Evolutionary conservation across 208 protist species (phyloP).

Genomic region (Naegleria fowleri): DNA sequence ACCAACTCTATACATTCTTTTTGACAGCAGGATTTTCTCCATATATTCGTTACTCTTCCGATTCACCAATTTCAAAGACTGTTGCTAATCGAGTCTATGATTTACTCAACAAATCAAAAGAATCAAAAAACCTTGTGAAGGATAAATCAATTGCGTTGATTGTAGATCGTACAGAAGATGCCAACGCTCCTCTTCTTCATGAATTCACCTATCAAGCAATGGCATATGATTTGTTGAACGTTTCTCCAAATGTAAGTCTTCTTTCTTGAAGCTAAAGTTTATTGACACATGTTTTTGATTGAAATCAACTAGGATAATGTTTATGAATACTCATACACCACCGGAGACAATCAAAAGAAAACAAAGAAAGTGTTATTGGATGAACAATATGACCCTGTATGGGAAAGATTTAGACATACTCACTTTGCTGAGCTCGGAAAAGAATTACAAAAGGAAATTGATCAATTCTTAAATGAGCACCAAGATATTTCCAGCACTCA

Average conservation of each 20-base stretch:
- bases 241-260: background rate
- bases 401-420: background rate
- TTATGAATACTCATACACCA: background rate
- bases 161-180: background rate
- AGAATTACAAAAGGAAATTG: background rate
- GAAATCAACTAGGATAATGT: background rate
- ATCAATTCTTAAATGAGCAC: background rate
- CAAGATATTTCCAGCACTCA: background rate
- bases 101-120: background rate
- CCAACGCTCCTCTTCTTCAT: conserved; percentile 38
- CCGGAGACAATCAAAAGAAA: background rate
- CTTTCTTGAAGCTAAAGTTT: background rate
- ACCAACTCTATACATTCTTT: background rate
- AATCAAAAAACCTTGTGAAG: background rate
- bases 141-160: background rate
- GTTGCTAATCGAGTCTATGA: background rate
- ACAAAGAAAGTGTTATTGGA: conserved; percentile 1
- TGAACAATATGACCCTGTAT: conserved; percentile 1
- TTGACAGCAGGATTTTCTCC: background rate
- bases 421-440: conserved; percentile 12
- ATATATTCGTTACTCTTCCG: background rate
- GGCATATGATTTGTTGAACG: conserved; percentile 26
- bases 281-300: background rate
- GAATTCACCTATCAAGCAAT: conserved; percentile 45
- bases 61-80: background rate